Base-by-base conservation (phyloP, 306 rosid genomes). In the Delonix regia region DNA sequence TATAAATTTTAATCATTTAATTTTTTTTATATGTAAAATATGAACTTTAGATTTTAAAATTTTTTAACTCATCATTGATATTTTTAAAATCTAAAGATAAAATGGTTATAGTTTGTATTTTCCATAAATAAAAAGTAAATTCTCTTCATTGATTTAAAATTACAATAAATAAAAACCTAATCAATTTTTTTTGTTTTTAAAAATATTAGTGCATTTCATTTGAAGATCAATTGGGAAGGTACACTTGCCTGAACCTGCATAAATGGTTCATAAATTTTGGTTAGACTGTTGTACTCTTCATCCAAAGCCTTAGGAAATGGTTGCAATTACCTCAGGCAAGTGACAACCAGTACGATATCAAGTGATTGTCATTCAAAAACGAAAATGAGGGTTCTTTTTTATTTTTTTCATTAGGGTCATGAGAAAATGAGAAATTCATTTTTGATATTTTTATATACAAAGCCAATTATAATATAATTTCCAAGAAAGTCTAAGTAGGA, bases 341-440 rank as follows among this genome's bases (percentile, higher is more conserved):
- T 9, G 65, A 22, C 72, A 61, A 39, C 24, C 38, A 16, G 36
- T 57, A 57, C 52, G 0, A 25, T 69, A 73, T 61, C 47, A 85
- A 82, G 85, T 78, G 85, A 74, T 10, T 78, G 80, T 48, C 33
- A 81, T 56, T 74, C 33, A 42, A 41, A 6, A 85, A 86, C 53
- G 78, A 57, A 80, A 63, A 62, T 2, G 6, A 56, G 30, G 15
- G 15, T 4, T 8, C 22, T n/a, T 25, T 56, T 11, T 4, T 1
- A 9, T n/a, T 2, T 24, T 33, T 62, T 59, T 1, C n/a, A 30
- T 2, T 48, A 21, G 44, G 69, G 5, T 36, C 68, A 38, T 38
- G 3, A 33, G 24, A 36, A 63, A 36, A n/a, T 18, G 45, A 62
- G 67, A 33, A 60, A 14, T 60, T 30, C 9, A 27, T 59, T 14